Base-by-base conservation (phyloP, 768 basidiomycete species). In the Podaxis sp. region DNA sequence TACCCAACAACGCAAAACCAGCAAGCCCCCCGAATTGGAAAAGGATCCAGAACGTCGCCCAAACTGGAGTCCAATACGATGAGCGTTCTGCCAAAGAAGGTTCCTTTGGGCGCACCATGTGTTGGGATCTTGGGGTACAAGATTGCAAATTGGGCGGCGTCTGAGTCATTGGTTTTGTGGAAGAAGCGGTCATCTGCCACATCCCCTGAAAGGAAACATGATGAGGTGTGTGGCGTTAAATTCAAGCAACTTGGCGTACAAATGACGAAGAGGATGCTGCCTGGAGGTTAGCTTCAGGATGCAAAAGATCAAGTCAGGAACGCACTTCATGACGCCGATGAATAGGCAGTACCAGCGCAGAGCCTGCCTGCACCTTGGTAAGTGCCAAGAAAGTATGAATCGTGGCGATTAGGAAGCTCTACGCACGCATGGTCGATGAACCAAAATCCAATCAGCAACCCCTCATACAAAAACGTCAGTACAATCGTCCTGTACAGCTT, bases 171-270 rank as follows among this genome's bases (percentile, higher is more conserved):
- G 27, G 87, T 82, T 77, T 96, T 96, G 69, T 94, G 91, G 74
- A 95, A 97, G 75, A 95, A 93, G 59, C 91, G 83, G 69, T 98
- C 95, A 71, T 98, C 95, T 47, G 92, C 85, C 48, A 95, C 88
- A 69, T 98, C 95, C 95, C 91, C 91, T 93, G 46, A 44, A 9
- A 44, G 32, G 18, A 44, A 50, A 44, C 9, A 44, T 6, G 6
- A 44, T 11, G 46, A 9, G 40, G 52, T 16, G 4, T 53, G 36
- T 58, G 51, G 46, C 40, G n/a, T n/a, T n/a, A 42, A 21, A 44
- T 27, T 55, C 16, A 61, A 27, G n/a, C 27, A 58, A 25, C 38
- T 11, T 53, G 37, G 76, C 88, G 69, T 65, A 91, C 94, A 96
- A 57, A 97, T 82, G 48, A 93, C 92, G 66, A 92, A 98, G 60